Evolutionary conservation across 495 filamentous ascomycete genomes (phyloP).

Genomic region (Schizothecium vesticola): DNA sequence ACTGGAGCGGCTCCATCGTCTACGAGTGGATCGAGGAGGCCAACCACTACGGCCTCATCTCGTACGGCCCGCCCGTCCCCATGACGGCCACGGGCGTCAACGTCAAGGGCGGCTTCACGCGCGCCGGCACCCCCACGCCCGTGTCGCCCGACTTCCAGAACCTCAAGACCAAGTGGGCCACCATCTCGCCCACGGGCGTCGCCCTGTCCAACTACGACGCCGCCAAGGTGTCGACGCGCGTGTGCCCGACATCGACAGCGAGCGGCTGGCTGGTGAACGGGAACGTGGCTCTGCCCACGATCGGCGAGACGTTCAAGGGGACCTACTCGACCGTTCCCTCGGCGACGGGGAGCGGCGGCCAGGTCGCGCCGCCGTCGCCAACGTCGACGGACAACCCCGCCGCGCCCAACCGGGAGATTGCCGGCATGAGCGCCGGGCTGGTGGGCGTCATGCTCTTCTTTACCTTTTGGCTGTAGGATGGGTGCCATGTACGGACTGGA

Average conservation of each 20-base stretch:
- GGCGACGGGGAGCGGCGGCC: conserved; percentile 15
- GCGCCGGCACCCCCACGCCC: conserved; percentile 68
- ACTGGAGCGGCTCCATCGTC: conserved; percentile 79
- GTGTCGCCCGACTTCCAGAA: conserved; percentile 73
- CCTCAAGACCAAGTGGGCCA: conserved; percentile 71
- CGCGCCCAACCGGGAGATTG: conserved; percentile 44
- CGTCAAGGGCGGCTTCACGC: conserved; percentile 60
- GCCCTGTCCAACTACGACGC: conserved; percentile 58
- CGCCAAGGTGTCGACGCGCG: conserved; percentile 50
- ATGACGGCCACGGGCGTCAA: conserved; percentile 43
- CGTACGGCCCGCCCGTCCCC: conserved; percentile 58
- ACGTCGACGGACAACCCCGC: conserved; percentile 31
- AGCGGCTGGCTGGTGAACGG: conserved; percentile 69
- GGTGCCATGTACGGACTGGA: neutral
- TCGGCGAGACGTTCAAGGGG: conserved; percentile 51
- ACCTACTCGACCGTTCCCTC: conserved; percentile 24
- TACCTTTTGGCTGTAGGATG: conserved; percentile 43
- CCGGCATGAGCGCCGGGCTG: conserved; percentile 48
- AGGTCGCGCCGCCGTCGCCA: conserved; percentile 13
- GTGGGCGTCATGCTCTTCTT: conserved; percentile 52
- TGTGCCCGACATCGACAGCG: conserved; percentile 65
- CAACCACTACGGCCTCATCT: conserved; percentile 81
- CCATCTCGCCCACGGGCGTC: conserved; percentile 62
- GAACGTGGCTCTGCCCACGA: conserved; percentile 59
- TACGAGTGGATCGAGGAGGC: conserved; percentile 89